Percentiles rank a stretch among this genome's conserved stretches.
These are phyloP conservation scores for Irpex rosettiformis DNA, from an alignment of 1,284 basidiomycete genomes.

Conservation along the genomic window DNA sequence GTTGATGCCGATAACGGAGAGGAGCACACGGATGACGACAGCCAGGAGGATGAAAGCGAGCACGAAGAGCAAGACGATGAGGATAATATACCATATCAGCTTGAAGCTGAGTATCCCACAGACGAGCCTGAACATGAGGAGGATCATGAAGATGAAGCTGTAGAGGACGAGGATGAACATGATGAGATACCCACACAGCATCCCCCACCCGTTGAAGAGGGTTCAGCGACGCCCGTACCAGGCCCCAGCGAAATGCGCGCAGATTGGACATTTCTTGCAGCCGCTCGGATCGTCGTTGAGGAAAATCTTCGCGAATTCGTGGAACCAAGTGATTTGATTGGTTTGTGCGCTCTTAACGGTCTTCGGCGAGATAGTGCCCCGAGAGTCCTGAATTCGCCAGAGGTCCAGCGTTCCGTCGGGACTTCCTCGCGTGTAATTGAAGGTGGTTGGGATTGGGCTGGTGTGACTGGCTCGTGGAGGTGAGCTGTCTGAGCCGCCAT, in stretches of 20 bases:
- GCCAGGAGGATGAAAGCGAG: constrained; percentile 17
- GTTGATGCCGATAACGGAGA: constrained; percentile 2
- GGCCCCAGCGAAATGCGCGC: constrained; percentile 16
- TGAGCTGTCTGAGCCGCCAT: constrained; percentile 24
- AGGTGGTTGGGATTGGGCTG: constrained; percentile 57
- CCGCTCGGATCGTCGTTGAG: constrained; percentile 26
- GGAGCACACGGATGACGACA: constrained; percentile 20
- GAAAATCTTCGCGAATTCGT: constrained; percentile 23
- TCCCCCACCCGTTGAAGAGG: no score
- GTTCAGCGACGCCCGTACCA: neutral
- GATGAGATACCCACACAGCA: neutral
- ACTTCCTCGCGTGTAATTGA: constrained; percentile 13
- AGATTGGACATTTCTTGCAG: constrained; percentile 30
- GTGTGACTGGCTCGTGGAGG: constrained; percentile 52
- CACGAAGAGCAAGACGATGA: no score
- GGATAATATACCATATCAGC: no score
- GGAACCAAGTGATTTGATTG: constrained; percentile 27
- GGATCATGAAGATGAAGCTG: constrained; percentile 5
- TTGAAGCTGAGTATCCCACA: no score
- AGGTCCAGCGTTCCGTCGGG: neutral
- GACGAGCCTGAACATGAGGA: no score
- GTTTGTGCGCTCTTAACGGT: constrained; percentile 40
- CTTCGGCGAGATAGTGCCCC: constrained; percentile 43
- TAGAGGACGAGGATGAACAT: neutral
- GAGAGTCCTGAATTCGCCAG: constrained; percentile 16